These are phyloP conservation scores for Fusarium sp. DNA, from an alignment of 2,329 filamentous ascomycete genomes.

Conservation along the genomic window DNA sequence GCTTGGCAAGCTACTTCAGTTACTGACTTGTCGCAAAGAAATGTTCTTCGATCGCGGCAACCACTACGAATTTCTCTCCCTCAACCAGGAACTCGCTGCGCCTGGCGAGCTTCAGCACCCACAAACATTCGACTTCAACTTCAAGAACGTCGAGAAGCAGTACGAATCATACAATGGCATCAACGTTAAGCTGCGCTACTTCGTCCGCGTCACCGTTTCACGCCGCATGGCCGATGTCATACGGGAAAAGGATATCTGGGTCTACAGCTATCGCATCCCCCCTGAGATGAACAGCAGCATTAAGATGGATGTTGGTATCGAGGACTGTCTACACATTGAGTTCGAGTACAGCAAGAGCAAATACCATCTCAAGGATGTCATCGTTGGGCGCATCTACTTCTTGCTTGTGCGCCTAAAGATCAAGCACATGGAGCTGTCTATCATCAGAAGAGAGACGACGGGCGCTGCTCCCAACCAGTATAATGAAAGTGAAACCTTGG, in stretches of 20 bases:
- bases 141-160: conserved; percentile 99
- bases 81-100: conserved; percentile 95
- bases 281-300: conserved; percentile 98
- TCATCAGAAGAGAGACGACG: conserved; percentile 96
- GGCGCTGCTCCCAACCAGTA: conserved; percentile 98
- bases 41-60: conserved; percentile 99
- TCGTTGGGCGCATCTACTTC: conserved; percentile 98
- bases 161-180: conserved; percentile 99
- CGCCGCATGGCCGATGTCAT: conserved; percentile 98
- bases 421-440: conserved; percentile 99
- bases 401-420: conserved; percentile 97
- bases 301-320: conserved; percentile 99
- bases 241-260: conserved; percentile 99
- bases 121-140: conserved; percentile 99
- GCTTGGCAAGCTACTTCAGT: background rate
- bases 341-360: conserved; percentile 99
- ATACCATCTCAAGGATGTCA: conserved; percentile 99
- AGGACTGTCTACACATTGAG: conserved; percentile 98
- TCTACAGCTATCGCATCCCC: conserved; percentile 97
- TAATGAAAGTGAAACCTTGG: conserved; percentile 98
- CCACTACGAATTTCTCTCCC: conserved; percentile 98
- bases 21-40: conserved; percentile 63
- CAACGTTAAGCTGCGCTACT: conserved; percentile 99
- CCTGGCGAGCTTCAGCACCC: conserved; percentile 98
- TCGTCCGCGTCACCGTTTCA: conserved; percentile 95